phyloP scores from a whole-genome alignment of 2,329 filamentous ascomycete species.

The Decorospora gaudefroyi region DNA sequence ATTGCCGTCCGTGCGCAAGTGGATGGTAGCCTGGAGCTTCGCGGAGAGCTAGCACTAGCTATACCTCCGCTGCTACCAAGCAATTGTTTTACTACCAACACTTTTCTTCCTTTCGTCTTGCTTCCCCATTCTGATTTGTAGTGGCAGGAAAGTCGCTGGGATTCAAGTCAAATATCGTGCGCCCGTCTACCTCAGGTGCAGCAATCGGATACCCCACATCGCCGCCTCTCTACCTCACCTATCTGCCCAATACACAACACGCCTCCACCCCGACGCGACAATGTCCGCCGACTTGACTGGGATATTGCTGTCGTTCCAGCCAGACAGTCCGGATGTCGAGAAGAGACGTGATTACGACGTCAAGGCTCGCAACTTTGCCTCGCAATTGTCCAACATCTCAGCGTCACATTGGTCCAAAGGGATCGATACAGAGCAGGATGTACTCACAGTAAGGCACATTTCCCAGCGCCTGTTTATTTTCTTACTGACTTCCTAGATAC shows the following conservation, averaged over 20 bases:
- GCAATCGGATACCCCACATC: slow-evolving; percentile 23
- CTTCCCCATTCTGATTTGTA: background rate
- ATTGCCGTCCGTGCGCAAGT: slow-evolving; percentile 18
- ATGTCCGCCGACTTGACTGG: slow-evolving; percentile 42
- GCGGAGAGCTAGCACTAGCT: slow-evolving; percentile 32
- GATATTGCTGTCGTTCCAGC: slow-evolving; percentile 44
- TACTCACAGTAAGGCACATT: slow-evolving; percentile 43
- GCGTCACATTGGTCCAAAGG: slow-evolving; percentile 42
- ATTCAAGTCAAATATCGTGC: background rate
- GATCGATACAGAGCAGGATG: slow-evolving; percentile 47
- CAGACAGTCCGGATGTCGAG: slow-evolving; percentile 36
- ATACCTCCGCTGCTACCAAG: slow-evolving; percentile 19
- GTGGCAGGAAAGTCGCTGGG: background rate
- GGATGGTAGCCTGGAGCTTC: slow-evolving; percentile 33
- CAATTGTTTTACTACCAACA: slow-evolving; percentile 10
- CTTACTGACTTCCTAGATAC: slow-evolving; percentile 40
- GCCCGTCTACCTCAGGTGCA: background rate
- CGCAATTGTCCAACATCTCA: slow-evolving; percentile 42
- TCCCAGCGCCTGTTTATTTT: background rate
- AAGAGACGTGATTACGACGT: slow-evolving; percentile 49
- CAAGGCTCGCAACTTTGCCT: slow-evolving; percentile 42
- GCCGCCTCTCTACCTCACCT: slow-evolving; percentile 18
- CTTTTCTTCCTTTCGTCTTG: background rate
- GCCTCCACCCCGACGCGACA: slow-evolving; percentile 8
- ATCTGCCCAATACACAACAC: slow-evolving; percentile 8